Evolutionary conservation across 2,329 filamentous ascomycete species (phyloP), one percentile per base, ranked within the genome.

Genomic region (Alternaria arborescens): DNA sequence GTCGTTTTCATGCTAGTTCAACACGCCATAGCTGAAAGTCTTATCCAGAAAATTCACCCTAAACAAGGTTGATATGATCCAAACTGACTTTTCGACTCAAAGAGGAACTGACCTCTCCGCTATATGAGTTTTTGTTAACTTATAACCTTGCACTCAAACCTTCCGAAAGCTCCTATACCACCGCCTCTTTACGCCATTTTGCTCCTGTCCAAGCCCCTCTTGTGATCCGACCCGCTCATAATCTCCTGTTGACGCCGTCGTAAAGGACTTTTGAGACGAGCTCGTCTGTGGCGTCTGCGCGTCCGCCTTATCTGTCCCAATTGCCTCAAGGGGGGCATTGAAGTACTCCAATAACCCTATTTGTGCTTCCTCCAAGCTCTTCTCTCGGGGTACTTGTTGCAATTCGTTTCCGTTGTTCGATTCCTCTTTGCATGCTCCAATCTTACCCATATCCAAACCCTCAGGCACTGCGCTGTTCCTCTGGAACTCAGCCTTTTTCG

Each of bases 81-180:
- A 36, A 0, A 6, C 32, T 36, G 5, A 14, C 14, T 16, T 47
- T 1, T 3, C 0, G 2, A 32, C 6, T 30, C 16, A 6, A 1
- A 4, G 0, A 50, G 30, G 7, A 14, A 3, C 46, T 16, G 47
- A 10, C 8, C 20, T 8, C 7, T 16, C 30, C 28, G 8, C 11
- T 8, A 22, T 32, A 18, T n/a, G 22, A 0, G 14, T 18, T 5
- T 7, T 2, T 24, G 16, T 12, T 12, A n/a, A 2, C 3, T 5
- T 16, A 1, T 14, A 8, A n/a, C 1, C n/a, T 38, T 4, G n/a
- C 10, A 30, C 11, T 41, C 14, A 56, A 5, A 26, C 26, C 11
- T 34, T 56, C 3, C 58, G 56, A 38, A 66, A 62, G 7, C 52
- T 57, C 36, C 54, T 62, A n/a, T 64, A 67, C 65, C 65, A 63